These are phyloP conservation scores for Claviceps fusiformis DNA, from an alignment of 2,329 filamentous ascomycete genomes.

Conservation along the genomic window DNA sequence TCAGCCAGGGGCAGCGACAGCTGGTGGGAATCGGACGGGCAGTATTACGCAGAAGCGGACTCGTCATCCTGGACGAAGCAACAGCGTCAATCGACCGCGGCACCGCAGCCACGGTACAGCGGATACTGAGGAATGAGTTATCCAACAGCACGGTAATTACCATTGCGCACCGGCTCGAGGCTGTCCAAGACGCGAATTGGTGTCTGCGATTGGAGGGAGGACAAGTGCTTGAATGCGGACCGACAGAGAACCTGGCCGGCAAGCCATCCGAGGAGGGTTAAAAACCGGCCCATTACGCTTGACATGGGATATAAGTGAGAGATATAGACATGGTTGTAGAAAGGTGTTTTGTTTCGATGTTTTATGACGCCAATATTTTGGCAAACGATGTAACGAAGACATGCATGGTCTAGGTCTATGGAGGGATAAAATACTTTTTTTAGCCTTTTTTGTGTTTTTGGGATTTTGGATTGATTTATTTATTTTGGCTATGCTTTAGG, in stretches of 20 bases:
- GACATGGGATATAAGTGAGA: neutral
- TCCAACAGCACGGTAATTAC: constrained; percentile 46
- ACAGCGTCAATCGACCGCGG: constrained; percentile 48
- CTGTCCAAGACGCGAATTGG: constrained; percentile 44
- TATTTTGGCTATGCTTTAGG: no score
- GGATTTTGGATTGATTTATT: no score
- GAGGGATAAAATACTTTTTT: neutral
- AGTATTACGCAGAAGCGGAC: constrained; percentile 43
- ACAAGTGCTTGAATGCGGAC: constrained; percentile 34
- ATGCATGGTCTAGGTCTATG: neutral
- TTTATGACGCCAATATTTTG: neutral
- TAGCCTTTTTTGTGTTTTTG: no score
- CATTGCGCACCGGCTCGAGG: constrained; percentile 52
- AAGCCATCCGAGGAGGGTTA: neutral
- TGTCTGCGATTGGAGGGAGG: constrained; percentile 40
- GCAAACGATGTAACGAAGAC: neutral
- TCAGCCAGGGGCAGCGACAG: constrained; percentile 50
- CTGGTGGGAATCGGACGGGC: constrained; percentile 47
- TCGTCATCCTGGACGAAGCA: constrained; percentile 52
- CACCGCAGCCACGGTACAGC: constrained; percentile 45
- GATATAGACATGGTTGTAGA: neutral
- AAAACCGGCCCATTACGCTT: neutral
- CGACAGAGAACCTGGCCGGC: constrained; percentile 12
- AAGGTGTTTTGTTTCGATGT: neutral
- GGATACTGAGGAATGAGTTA: constrained; percentile 41